Base-by-base conservation (phyloP, 345 rosid species). In the Eucalyptus tenuipes region DNA sequence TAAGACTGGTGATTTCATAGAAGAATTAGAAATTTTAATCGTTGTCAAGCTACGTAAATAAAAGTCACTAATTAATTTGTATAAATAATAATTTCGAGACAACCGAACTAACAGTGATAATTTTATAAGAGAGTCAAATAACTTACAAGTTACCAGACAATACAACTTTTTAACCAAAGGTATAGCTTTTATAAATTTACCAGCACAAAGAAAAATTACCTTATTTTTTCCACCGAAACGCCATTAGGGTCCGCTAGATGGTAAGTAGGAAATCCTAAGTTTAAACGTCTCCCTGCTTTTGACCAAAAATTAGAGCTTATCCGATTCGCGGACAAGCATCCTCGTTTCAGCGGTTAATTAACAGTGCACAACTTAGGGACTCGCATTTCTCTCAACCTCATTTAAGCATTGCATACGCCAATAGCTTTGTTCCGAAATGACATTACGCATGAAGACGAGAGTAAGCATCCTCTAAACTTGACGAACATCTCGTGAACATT, bases 21-120 rank as follows among this genome's bases (percentile, higher is more conserved):
- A 71, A 17, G 24, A 0, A 33, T 0, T 37, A 9, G 25, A 71
- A 33, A 71, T n/a, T 71, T 71, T 33, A 18, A 71, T 71, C 0
- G 7, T 5, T 18, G 81, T 4, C 25, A 33, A 71, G 45, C 81
- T 71, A 71, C 11, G 2, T 5, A 68, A 33, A 3, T 33, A 16
- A 33, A 68, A 68, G 42, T 17, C 40, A 33, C 44, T 68, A 31
- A 68, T 68, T 33, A 68, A 33, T 68, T 33, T 10, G 4, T 33
- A 33, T 68, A 6, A 40, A 68, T 8, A 33, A 2, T 68, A 33
- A 33, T 33, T 68, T 71, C 44, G 7, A 37, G 13, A 37, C 81
- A 71, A 17, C 11, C 4, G 4, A 71, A 37, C 25, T 33, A 33
- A 37, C 25, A 37, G 42, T 10, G 81, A 71, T 37, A 37, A 71